Percentiles rank a stretch among this genome's conserved stretches.
Evolutionary conservation across 345 rosid genomes (phyloP).

Genomic region (Moricandia arvensis): DNA sequence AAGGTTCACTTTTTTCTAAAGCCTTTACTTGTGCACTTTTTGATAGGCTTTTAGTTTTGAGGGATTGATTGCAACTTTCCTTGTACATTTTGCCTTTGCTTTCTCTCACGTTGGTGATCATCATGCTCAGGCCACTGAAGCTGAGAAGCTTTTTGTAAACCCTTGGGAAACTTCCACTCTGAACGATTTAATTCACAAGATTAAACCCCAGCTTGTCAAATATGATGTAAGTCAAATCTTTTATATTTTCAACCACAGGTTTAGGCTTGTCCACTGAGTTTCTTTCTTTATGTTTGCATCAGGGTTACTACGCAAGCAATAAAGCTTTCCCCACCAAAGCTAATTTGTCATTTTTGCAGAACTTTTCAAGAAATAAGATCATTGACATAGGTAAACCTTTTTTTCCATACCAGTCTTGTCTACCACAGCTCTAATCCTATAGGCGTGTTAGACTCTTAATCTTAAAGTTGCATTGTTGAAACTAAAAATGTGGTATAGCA

Average conservation of each 20-base stretch:
- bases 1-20: slow-evolving; percentile 44
- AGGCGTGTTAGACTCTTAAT: slow-evolving; percentile 1
- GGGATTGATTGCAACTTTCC: not conserved
- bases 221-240: slow-evolving; percentile 50
- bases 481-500: not conserved
- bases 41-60: slow-evolving; percentile 6
- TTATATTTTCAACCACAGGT: not conserved
- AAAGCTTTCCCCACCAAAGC: slow-evolving; percentile 73
- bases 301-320: slow-evolving; percentile 69
- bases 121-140: too few relatives aligned
- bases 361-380: slow-evolving; percentile 70
- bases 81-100: not conserved
- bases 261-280: not conserved
- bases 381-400: slow-evolving; percentile 66
- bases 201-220: slow-evolving; percentile 50
- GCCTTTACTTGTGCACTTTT: not conserved
- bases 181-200: slow-evolving; percentile 51
- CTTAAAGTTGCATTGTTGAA: slow-evolving; percentile 2
- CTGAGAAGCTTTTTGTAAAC: slow-evolving; percentile 41
- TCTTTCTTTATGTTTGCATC: slow-evolving; percentile 38
- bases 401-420: not conserved
- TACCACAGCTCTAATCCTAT: not conserved
- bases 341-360: slow-evolving; percentile 53
- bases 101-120: slow-evolving; percentile 50
- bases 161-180: slow-evolving; percentile 72